Percentiles rank a stretch among this genome's conserved stretches.
Conservation (phyloP, 2,329 filamentous ascomycete species). For the Alternaria metachromatica region DNA sequence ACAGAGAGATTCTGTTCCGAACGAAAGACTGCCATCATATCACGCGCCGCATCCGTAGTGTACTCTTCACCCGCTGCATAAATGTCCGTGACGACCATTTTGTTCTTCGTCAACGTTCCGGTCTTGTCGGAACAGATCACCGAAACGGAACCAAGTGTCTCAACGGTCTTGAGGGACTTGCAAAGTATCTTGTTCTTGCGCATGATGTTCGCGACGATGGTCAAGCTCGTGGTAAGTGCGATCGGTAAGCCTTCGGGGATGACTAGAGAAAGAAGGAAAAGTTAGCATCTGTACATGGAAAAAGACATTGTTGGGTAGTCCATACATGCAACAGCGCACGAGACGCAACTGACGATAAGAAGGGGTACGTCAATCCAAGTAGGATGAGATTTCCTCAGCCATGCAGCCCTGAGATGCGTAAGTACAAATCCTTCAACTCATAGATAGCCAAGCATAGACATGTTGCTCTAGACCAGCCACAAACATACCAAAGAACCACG, state of each 20-base stretch:
- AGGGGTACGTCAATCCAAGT: conserved; percentile 75
- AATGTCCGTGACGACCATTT: conserved; percentile 76
- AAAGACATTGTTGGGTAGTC: not conserved
- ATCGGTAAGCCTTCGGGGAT: conserved; percentile 66
- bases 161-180: conserved; percentile 80
- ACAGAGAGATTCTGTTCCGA: conserved; percentile 48
- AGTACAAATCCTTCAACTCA: conserved; percentile 8
- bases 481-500: conserved; percentile 66
- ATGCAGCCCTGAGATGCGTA: conserved; percentile 63
- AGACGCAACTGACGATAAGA: conserved; percentile 75
- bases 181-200: conserved; percentile 77
- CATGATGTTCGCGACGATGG: conserved; percentile 80
- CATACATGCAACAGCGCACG: conserved; percentile 57
- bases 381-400: conserved; percentile 70
- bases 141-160: conserved; percentile 75
- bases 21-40: conserved; percentile 31
- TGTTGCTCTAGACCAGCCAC: not conserved
- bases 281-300: conserved; percentile 1
- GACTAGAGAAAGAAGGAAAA: conserved; percentile 42
- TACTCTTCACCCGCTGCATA: conserved; percentile 63
- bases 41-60: conserved; percentile 59
- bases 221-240: conserved; percentile 64
- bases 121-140: conserved; percentile 81
- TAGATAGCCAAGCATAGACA: not conserved
- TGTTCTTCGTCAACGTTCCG: conserved; percentile 72